These are phyloP conservation scores for Papiliotrema terrestris DNA, from an alignment of 1,284 basidiomycete genomes.

Conservation along the genomic window DNA sequence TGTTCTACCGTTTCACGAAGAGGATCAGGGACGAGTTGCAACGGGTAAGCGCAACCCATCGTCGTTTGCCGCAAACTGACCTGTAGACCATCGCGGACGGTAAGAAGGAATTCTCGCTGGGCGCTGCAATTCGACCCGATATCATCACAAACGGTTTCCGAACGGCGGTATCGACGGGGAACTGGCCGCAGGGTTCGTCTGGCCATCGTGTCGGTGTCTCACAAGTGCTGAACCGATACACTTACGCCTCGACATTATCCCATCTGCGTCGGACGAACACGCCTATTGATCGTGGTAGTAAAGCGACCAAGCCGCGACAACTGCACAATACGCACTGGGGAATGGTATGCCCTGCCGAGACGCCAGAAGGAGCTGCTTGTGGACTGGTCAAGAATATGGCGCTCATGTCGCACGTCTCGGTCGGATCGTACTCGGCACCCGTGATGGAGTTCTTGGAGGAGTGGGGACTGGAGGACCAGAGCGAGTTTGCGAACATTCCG, in stretches of 20 bases:
- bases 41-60: conserved; percentile 60
- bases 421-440: conserved; percentile 91
- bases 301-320: conserved; percentile 98
- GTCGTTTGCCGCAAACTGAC: conserved; percentile 7
- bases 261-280: conserved; percentile 98
- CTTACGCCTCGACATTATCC: conserved; percentile 95
- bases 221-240: conserved; percentile 97
- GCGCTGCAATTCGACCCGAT: conserved; percentile 87
- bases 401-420: conserved; percentile 96
- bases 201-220: conserved; percentile 97
- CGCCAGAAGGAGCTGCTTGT: conserved; percentile 98
- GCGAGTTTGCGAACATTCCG: conserved; percentile 81
- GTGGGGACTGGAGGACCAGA: conserved; percentile 90
- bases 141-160: conserved; percentile 98
- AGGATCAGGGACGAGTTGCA: conserved; percentile 97
- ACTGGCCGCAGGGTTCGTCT: conserved; percentile 99
- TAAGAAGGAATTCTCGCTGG: conserved; percentile 93
- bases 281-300: conserved; percentile 95
- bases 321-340: conserved; percentile 99
- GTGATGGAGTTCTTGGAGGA: conserved; percentile 99
- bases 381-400: conserved; percentile 98
- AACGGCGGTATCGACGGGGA: conserved; percentile 97
- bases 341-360: conserved; percentile 99
- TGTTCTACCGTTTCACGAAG: conserved; percentile 94
- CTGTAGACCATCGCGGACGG: conserved; percentile 89